A percentile compares a stretch with the other conserved stretches of the same genome.
Evolutionary conservation across 257 asterid species (phyloP).

Genomic region (Solanum dulcamara): DNA sequence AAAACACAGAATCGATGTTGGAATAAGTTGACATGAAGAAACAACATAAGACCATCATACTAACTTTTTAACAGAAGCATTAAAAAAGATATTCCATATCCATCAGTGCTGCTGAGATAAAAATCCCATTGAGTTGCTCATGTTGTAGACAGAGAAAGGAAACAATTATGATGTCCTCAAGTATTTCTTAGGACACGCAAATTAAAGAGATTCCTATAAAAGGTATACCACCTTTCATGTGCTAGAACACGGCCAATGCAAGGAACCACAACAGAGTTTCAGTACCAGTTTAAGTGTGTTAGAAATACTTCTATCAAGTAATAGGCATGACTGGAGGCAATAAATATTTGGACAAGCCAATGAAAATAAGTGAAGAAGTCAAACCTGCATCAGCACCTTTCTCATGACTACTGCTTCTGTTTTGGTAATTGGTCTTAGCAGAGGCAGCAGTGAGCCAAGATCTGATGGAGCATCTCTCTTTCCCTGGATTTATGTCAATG

Average conservation of each 20-base stretch:
- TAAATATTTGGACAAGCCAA: not conserved
- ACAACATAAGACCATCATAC: not conserved
- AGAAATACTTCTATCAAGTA: not conserved
- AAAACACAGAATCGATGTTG: not conserved
- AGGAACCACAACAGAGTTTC: not conserved
- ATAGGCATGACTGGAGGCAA: not conserved
- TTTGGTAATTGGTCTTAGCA: conserved; percentile 21
- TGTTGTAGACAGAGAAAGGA: not conserved
- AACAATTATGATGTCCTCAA: not conserved
- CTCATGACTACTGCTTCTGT: conserved; percentile 10
- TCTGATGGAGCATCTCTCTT: conserved; percentile 51
- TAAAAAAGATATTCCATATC: not conserved
- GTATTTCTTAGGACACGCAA: not conserved
- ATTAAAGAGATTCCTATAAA: not conserved
- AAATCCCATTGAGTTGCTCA: not conserved
- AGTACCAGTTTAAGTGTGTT: not conserved
- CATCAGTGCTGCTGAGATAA: not conserved
- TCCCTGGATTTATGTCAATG: conserved; percentile 30
- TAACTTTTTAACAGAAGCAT: not conserved
- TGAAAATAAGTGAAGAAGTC: not conserved
- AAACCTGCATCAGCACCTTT: conserved; percentile 27
- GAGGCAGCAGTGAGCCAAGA: conserved; percentile 68
- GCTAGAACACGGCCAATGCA: not conserved
- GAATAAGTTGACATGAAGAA: not conserved
- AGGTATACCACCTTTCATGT: not conserved